Evolutionary conservation across 2,329 filamentous ascomycete species (phyloP).

Genomic region (Scytalidium sp.): DNA sequence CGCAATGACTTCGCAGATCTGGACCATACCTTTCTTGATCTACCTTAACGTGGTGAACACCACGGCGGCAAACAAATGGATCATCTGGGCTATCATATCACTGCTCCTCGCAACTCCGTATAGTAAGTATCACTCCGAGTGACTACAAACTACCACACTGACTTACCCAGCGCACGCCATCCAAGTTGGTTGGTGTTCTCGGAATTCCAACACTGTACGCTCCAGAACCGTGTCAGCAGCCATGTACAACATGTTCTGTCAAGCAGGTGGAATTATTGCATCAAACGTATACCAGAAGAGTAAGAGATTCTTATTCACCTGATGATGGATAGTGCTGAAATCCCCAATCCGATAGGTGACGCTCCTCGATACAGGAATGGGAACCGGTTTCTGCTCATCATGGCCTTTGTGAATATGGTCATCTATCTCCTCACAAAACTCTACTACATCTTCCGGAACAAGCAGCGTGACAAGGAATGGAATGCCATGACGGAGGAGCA

Average conservation of each 20-base stretch:
- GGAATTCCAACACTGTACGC: conserved; percentile 62
- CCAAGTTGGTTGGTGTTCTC: conserved; percentile 45
- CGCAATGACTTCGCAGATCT: conserved; percentile 47
- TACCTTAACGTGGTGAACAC: conserved; percentile 30
- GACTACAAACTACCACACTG: neutral
- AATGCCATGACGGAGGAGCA: conserved; percentile 39
- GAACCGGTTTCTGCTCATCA: conserved; percentile 53
- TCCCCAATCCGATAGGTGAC: neutral
- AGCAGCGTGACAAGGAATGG: conserved; percentile 46
- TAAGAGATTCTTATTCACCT: conserved; percentile 22
- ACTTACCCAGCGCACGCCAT: conserved; percentile 40
- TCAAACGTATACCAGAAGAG: conserved; percentile 38
- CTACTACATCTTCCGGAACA: conserved; percentile 42
- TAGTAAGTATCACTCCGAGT: conserved; percentile 24
- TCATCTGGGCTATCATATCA: conserved; percentile 35
- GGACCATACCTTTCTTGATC: conserved; percentile 56
- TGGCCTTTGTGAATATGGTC: conserved; percentile 45
- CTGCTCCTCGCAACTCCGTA: conserved; percentile 35
- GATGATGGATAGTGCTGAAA: neutral
- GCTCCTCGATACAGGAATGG: too few species aligned
- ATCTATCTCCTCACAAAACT: conserved; percentile 48
- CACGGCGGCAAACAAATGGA: conserved; percentile 32
- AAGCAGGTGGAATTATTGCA: conserved; percentile 36
- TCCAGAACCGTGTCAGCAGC: conserved; percentile 61
- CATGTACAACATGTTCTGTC: conserved; percentile 56